Conservation (phyloP, 768 basidiomycete species). For the Krasilnikovozyma curviuscula region DNA sequence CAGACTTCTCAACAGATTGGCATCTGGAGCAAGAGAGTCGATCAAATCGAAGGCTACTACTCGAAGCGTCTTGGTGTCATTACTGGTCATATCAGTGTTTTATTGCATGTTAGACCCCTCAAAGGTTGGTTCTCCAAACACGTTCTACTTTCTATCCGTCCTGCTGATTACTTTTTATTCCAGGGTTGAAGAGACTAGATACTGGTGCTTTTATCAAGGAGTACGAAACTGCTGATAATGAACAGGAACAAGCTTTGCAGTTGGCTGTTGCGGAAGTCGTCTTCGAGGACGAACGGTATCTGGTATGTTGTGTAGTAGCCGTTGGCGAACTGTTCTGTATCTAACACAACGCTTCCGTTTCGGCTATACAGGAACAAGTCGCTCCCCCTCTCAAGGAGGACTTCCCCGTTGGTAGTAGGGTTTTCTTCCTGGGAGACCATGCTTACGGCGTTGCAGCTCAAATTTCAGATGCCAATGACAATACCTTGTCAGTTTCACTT, state of each 20-base stretch:
- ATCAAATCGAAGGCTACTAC: constrained; percentile 60
- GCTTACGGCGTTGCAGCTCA: constrained; percentile 92
- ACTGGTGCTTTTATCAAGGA: constrained; percentile 86
- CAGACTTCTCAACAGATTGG: constrained; percentile 49
- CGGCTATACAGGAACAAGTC: constrained; percentile 41
- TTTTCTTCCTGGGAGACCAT: constrained; percentile 89
- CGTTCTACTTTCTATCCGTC: neutral
- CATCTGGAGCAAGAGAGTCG: constrained; percentile 62
- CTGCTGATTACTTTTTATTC: neutral
- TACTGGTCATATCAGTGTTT: constrained; percentile 55
- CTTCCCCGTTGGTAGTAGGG: constrained; percentile 71
- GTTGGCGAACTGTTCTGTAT: neutral
- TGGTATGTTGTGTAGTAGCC: constrained; percentile 15
- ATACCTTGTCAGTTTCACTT: constrained; percentile 56
- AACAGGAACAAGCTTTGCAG: constrained; percentile 70
- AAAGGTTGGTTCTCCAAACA: constrained; percentile 43
- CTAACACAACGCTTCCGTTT: neutral
- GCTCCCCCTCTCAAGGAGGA: constrained; percentile 69
- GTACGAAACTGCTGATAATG: constrained; percentile 64
- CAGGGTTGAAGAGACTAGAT: constrained; percentile 77
- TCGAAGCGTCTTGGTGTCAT: constrained; percentile 78
- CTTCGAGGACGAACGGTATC: constrained; percentile 61
- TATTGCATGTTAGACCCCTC: constrained; percentile 74
- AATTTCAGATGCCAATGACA: constrained; percentile 51
- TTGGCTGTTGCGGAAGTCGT: constrained; percentile 58